Base-by-base conservation (phyloP, 2,329 filamentous ascomycete species). In the Verticillium albo-atrum region DNA sequence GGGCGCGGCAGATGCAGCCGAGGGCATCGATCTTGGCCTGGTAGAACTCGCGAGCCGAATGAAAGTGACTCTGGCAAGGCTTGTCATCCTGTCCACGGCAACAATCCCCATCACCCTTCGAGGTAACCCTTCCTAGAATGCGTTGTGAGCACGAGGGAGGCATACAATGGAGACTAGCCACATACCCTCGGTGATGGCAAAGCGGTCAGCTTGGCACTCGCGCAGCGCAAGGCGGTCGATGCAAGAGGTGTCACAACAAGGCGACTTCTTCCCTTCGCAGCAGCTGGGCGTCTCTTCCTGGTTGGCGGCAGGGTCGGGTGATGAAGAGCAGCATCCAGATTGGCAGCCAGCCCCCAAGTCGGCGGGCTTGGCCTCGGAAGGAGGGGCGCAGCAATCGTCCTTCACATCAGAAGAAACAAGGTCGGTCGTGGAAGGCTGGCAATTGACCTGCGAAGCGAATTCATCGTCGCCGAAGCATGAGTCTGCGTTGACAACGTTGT, bases 1-100 rank as follows among this genome's bases (percentile, higher is more conserved):
- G 74, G 23, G 79, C 75, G 20, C 81, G 77, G 60, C 82, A 85
- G 61, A 84, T 79, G 66, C 82, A 84, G 3, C 81, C 81, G 1
- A 85, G 68, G 4, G 80, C 76, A 52, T 77, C 67, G 2, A 84
- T 74, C 15, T 65, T 78, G 3, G 72, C 71, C 1, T 70, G 73
- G 57, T 82, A 83, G 26, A 67, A 71, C 26, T 74, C 67, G 28
- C 69, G 72, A 2, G 73, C 67, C 6, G 71, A 71, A 12, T 64
- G 67, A 1, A 61, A 60, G 60, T 82, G 79, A 6, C 71, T 54
- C 27, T 60, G 62, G 63, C 79, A 82, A 30, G 75, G 65, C 52
- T 72, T 68, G 57, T 65, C 71, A 60, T 61, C 64, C 30, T 37
- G 25, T 3, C 58, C 61, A 2, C 61, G 60, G 27, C 34, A 58